Evolutionary conservation across 192 early-diverging fungal species (phyloP).

Genomic region (Rhizoclosmatium globosum): DNA sequence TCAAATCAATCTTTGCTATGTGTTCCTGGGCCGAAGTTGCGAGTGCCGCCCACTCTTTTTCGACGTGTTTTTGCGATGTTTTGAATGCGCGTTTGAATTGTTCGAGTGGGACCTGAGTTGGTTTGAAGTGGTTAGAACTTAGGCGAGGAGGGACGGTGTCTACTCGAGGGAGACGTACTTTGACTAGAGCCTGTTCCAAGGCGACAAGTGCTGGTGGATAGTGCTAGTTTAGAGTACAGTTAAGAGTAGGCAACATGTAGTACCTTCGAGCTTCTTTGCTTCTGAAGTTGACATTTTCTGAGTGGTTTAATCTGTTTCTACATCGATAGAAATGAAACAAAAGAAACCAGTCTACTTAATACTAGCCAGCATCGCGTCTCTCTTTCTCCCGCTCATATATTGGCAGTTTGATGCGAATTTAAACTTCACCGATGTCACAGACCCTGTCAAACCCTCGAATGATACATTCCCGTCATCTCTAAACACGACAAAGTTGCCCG

Average conservation of each 20-base stretch:
- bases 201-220: conserved; percentile 69
- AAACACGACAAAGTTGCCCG: neutral
- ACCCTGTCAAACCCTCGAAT: neutral
- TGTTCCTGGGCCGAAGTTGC: conserved; percentile 36
- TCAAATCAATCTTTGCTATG: conserved; percentile 6
- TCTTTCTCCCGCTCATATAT: neutral
- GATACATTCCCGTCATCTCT: neutral
- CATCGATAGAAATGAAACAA: no score
- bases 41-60: conserved; percentile 74
- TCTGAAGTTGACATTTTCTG: neutral
- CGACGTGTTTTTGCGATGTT: conserved; percentile 79
- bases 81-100: conserved; percentile 81
- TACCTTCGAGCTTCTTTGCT: conserved; percentile 37
- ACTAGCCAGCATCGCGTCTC: neutral
- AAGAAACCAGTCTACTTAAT: no score
- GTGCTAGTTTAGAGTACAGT: no score
- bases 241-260: neutral
- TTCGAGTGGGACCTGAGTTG: conserved; percentile 80
- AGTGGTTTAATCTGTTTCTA: neutral
- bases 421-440: no score
- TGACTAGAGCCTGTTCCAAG: conserved; percentile 94
- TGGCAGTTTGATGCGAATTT: no score
- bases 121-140: neutral
- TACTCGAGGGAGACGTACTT: conserved; percentile 58
- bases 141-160: neutral